phyloP scores from a whole-genome alignment of 306 rosid genomes.

The Dryas drummondii region DNA sequence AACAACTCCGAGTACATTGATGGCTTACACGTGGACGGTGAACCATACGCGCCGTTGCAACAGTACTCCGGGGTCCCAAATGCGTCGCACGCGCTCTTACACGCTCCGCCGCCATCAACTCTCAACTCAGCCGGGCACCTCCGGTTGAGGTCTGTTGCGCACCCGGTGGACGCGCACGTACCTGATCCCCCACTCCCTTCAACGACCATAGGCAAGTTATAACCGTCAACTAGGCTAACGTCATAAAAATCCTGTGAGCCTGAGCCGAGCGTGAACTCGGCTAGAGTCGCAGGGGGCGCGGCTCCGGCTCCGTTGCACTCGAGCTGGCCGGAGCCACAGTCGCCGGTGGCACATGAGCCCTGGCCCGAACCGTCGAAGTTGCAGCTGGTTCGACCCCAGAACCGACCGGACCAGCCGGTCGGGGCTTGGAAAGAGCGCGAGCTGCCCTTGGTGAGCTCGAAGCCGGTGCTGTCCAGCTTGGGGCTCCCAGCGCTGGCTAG shows the following conservation, averaged over 20 bases:
- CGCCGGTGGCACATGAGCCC: slow-evolving; percentile 71
- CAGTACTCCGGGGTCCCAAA: slow-evolving; percentile 78
- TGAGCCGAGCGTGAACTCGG: slow-evolving; percentile 85
- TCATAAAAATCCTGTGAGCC: slow-evolving; percentile 81
- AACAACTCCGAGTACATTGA: slow-evolving; percentile 70
- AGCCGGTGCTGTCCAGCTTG: slow-evolving; percentile 71
- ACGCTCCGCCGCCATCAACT: slow-evolving; percentile 59
- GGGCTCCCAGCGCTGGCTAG: slow-evolving; percentile 61
- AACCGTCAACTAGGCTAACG: slow-evolving; percentile 93
- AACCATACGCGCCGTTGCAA: slow-evolving; percentile 59
- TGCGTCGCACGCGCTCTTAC: slow-evolving; percentile 87
- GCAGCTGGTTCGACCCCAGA: slow-evolving; percentile 87
- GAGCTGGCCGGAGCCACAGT: slow-evolving; percentile 69
- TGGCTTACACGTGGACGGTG: slow-evolving; percentile 75
- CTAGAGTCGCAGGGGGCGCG: slow-evolving; percentile 78
- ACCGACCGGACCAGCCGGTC: slow-evolving; percentile 89
- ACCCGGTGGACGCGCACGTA: slow-evolving; percentile 66
- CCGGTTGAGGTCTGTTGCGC: slow-evolving; percentile 57
- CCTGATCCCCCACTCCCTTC: slow-evolving; percentile 66
- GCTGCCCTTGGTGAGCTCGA: slow-evolving; percentile 47
- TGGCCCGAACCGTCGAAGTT: slow-evolving; percentile 45
- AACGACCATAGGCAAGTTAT: slow-evolving; percentile 72
- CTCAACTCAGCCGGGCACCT: slow-evolving; percentile 68
- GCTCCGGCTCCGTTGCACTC: slow-evolving; percentile 83
- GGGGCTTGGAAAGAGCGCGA: slow-evolving; percentile 69